Evolutionary conservation across 805 yeast species (phyloP).

Genomic region (Pichia thaimueangensis): DNA sequence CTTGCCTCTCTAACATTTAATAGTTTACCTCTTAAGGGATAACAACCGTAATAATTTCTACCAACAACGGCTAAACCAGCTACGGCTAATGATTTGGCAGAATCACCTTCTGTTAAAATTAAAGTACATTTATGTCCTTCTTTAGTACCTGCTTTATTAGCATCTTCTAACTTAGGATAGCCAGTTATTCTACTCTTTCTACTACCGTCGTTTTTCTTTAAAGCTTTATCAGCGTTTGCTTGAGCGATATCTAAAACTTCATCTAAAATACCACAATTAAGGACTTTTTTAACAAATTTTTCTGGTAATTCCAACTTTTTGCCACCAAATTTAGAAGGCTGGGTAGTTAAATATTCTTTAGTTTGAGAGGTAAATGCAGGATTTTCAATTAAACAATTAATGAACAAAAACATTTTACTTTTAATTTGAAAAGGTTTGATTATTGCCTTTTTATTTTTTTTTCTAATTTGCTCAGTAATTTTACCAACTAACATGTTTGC

Average conservation of each 20-base stretch:
- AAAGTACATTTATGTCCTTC: constrained; percentile 91
- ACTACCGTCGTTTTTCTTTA: constrained; percentile 84
- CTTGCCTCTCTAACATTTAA: constrained; percentile 95
- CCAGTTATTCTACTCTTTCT: constrained; percentile 82
- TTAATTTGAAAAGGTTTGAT: constrained; percentile 85
- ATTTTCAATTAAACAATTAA: constrained; percentile 89
- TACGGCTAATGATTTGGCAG: constrained; percentile 87
- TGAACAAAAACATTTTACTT: constrained; percentile 82
- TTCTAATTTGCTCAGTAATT: constrained; percentile 66
- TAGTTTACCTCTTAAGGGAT: constrained; percentile 91
- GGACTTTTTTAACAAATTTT: constrained; percentile 62
- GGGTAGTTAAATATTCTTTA: constrained; percentile 89
- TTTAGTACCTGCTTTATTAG: constrained; percentile 90
- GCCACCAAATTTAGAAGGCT: constrained; percentile 85
- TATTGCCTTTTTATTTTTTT: constrained; percentile 55
- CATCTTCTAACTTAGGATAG: constrained; percentile 87
- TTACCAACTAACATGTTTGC: constrained; percentile 80
- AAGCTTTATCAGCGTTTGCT: constrained; percentile 79
- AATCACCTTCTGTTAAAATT: constrained; percentile 94
- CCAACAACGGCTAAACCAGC: constrained; percentile 94
- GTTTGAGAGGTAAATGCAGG: constrained; percentile 98
- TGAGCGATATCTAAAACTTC: constrained; percentile 78
- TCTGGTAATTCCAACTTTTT: constrained; percentile 68
- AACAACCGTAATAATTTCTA: constrained; percentile 90
- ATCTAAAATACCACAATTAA: constrained; percentile 67